These are phyloP conservation scores for Lunularia cruciata DNA, from an alignment of 225 moss, liverwort and hornwort species.

Conservation along the genomic window DNA sequence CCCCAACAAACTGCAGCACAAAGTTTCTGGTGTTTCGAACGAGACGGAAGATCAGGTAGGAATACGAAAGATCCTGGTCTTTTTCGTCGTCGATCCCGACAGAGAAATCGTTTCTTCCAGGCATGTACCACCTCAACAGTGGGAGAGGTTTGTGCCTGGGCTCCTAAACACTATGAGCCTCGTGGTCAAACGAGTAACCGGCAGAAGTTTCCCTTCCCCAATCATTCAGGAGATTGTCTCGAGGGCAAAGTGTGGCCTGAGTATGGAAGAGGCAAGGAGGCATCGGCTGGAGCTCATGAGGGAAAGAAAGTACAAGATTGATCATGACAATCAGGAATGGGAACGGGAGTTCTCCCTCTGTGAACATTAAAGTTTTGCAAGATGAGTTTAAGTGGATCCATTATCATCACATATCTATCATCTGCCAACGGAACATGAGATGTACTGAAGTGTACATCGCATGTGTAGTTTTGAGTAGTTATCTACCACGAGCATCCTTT, in stretches of 20 bases:
- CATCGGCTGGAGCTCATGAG: slow-evolving; percentile 31
- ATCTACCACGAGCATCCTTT: too few species aligned
- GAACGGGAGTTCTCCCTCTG: slow-evolving; percentile 23
- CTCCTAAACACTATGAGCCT: slow-evolving; percentile 8
- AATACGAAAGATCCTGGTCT: slow-evolving; percentile 31
- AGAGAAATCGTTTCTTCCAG: slow-evolving; percentile 21
- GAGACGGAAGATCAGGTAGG: slow-evolving; percentile 21
- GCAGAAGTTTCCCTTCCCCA: slow-evolving; percentile 1
- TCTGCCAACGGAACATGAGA: too few species aligned
- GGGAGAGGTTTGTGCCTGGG: not conserved
- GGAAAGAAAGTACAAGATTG: slow-evolving; percentile 20
- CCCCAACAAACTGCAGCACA: slow-evolving; percentile 28
- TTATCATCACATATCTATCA: too few species aligned
- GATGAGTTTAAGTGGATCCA: too few species aligned
- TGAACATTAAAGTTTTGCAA: slow-evolving; percentile 15
- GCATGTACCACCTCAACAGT: slow-evolving; percentile 28
- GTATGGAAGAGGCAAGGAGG: slow-evolving; percentile 14
- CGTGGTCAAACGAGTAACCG: not conserved
- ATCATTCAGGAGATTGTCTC: slow-evolving; percentile 12
- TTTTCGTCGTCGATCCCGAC: slow-evolving; percentile 31
- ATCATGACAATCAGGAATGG: slow-evolving; percentile 14
- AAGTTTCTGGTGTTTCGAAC: slow-evolving; percentile 24
- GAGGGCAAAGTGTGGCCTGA: slow-evolving; percentile 15
- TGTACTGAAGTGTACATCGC: too few species aligned
- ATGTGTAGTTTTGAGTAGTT: too few species aligned